Percentiles rank a stretch among this genome's conserved stretches.
Evolutionary conservation across 31 red algal species (phyloP).

Genomic region (Porphyra umbilicalis): DNA sequence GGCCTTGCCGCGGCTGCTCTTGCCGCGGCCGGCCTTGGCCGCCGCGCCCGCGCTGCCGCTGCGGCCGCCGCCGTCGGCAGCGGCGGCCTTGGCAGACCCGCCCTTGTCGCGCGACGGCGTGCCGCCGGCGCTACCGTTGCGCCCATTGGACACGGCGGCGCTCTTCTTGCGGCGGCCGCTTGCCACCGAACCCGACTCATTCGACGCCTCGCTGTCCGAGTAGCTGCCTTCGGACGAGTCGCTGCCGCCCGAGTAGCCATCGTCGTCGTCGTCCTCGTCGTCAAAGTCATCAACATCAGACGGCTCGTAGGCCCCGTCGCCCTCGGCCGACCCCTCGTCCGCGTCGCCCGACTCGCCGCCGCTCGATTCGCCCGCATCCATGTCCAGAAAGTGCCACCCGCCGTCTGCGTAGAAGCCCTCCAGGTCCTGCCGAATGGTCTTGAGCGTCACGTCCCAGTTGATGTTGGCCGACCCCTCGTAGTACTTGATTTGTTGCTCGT

Average conservation of each 20-base stretch:
- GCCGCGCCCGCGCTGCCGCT: too few relatives aligned
- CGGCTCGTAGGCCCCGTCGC: slow-evolving; percentile 13
- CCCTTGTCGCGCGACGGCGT: background rate
- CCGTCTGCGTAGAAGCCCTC: slow-evolving; percentile 79
- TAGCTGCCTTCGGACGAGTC: slow-evolving; percentile 43
- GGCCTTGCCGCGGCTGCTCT: background rate
- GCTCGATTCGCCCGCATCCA: slow-evolving; percentile 30
- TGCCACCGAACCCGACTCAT: background rate
- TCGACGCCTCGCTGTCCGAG: slow-evolving; percentile 21
- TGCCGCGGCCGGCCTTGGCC: background rate
- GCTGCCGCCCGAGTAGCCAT: slow-evolving; percentile 29
- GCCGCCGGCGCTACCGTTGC: background rate
- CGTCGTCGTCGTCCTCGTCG: slow-evolving; percentile 46
- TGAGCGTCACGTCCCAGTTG: slow-evolving; percentile 78
- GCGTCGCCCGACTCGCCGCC: slow-evolving; percentile 16
- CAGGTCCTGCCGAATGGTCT: slow-evolving; percentile 73
- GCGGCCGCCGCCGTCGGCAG: background rate
- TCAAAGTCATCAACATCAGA: slow-evolving; percentile 25
- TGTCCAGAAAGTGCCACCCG: slow-evolving; percentile 80
- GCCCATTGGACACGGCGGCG: background rate
- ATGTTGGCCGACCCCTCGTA: slow-evolving; percentile 81
- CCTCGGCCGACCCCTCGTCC: slow-evolving; percentile 11
- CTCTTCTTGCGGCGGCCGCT: background rate
- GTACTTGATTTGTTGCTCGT: slow-evolving; percentile 86
- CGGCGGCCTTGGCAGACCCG: background rate